Evolutionary conservation across 768 basidiomycete species (phyloP), one percentile per base, ranked within the genome.

Genomic region (Lactarius tabidus): DNA sequence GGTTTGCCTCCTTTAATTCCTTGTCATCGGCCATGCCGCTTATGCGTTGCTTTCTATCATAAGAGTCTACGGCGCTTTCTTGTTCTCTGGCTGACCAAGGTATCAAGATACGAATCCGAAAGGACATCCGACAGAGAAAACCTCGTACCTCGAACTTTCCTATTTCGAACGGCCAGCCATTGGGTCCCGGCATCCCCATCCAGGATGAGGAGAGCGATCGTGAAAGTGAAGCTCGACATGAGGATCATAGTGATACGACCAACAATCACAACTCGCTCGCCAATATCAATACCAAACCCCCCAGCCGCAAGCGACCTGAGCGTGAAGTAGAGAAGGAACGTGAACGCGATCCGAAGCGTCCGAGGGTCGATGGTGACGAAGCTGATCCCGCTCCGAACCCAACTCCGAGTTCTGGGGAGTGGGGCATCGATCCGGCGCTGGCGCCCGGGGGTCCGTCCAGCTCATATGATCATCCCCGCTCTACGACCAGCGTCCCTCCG

Each of bases 11-110:
- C 54, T 43, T 56, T 56, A 15, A 26, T 31, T 64, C 17, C 54
- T 35, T 36, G 20, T 48, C 23, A 35, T 51, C 39, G 58, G 31
- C 59, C 52, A 38, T 31, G 59, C 60, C 15, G 12, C 54, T 68
- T 35, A 62, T 52, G 41, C 54, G 26, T 60, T 38, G 45, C 20
- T 45, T 57, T 53, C 41, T 74, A 26, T 51, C 48, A 26, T 51
- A 14, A 94, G 94, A 94, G 76, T 94, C 92, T 5, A 95, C 94
- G 0, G 86, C 88, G 3, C 82, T 96, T 1, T 95, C 94, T 2
- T 91, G 88, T 69, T 91, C 91, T 0, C 84, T 95, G 61, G 93
- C 93, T n/a, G 93, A 95, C 72, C 94, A 95, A 76, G 94, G 94
- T 28, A 93, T 95, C 77, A 96, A 95, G 77, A 95, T 96, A 60